A percentile compares a stretch with the other conserved stretches of the same genome.
Evolutionary conservation across 352 stramenopile species (phyloP).

Genomic region (Globisporangium iwayamae): DNA sequence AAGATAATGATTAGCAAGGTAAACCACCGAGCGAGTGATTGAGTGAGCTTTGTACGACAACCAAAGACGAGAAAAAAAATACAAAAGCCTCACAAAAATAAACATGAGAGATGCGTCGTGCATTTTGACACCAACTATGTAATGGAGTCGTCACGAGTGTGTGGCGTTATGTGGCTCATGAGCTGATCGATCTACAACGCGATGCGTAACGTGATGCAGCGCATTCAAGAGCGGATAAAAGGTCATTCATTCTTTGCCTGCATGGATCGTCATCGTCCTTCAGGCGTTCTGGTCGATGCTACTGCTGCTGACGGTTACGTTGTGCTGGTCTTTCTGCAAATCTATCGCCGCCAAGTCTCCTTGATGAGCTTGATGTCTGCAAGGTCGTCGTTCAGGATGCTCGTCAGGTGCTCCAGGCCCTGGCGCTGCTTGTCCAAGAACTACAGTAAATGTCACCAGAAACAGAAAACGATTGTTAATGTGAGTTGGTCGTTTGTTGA

Average conservation of each 20-base stretch:
- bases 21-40: background rate
- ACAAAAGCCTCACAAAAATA: slow-evolving; percentile 6
- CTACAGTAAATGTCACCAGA: slow-evolving; percentile 19
- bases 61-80: background rate
- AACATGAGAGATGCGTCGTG: slow-evolving; percentile 7
- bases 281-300: background rate
- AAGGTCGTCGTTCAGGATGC: slow-evolving; percentile 80
- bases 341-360: slow-evolving; percentile 77
- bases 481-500: background rate
- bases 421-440: slow-evolving; percentile 86
- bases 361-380: slow-evolving; percentile 87
- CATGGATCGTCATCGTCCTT: too few species aligned
- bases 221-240: background rate
- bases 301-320: background rate
- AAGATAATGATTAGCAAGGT: background rate
- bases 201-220: background rate
- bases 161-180: too few species aligned
- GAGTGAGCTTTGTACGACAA: background rate
- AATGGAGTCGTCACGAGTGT: background rate
- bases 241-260: slow-evolving; percentile 1
- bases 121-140: background rate
- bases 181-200: too few species aligned
- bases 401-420: slow-evolving; percentile 78
- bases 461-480: slow-evolving; percentile 8
- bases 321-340: background rate